Evolutionary conservation across 192 early-diverging fungal species (phyloP).

Genomic region (Gaertneriomyces sp.): DNA sequence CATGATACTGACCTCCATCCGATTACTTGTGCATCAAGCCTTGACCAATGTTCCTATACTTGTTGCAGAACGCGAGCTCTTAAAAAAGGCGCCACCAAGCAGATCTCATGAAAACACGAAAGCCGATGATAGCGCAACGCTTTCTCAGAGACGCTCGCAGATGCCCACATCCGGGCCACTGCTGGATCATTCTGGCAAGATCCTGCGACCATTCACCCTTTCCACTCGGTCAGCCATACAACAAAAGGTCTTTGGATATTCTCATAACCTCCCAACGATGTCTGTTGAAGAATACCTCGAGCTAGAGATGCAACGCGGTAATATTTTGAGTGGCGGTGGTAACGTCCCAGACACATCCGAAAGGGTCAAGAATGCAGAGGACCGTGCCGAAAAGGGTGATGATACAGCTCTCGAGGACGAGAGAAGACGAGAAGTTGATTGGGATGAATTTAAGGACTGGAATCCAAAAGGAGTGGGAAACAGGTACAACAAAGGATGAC

Average conservation of each 20-base stretch:
- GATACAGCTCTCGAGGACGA: conserved; percentile 78
- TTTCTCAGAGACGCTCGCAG: background rate
- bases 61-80: background rate
- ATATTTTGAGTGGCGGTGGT: conserved; percentile 83
- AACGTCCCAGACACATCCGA: background rate
- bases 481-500: conserved; percentile 45
- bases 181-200: conserved; percentile 23
- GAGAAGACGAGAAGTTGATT: conserved; percentile 77
- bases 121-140: conserved; percentile 16
- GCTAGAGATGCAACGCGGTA: conserved; percentile 80
- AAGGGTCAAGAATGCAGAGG: conserved; percentile 37
- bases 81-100: conserved; percentile 6
- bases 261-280: conserved; percentile 92
- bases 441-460: conserved; percentile 83
- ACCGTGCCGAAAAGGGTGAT: conserved; percentile 76
- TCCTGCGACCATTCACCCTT: conserved; percentile 83
- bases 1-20: conserved; percentile 2
- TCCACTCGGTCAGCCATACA: conserved; percentile 62
- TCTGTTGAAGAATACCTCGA: conserved; percentile 91
- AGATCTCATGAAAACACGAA: conserved; percentile 11
- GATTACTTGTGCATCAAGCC: too few species aligned
- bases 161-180: conserved; percentile 1
- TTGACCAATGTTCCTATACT: background rate
- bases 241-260: conserved; percentile 79
- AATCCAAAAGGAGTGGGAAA: conserved; percentile 55